A percentile compares a stretch with the other conserved stretches of the same genome.
phyloP scores from a whole-genome alignment of 2,329 filamentous ascomycete genomes.

The Trichophaea hybrida region DNA sequence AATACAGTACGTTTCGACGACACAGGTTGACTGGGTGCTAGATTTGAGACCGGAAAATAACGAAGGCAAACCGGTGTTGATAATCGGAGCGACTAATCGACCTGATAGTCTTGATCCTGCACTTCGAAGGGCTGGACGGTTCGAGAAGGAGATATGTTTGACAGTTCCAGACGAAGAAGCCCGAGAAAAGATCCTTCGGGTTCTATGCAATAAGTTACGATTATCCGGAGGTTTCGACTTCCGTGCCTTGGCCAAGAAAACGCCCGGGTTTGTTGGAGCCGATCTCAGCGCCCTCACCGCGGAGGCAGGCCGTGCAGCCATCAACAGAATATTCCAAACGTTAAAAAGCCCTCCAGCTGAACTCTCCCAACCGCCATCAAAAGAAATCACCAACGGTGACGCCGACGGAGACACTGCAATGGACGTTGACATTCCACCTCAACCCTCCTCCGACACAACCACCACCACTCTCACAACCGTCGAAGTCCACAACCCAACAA shows the following conservation, averaged over 20 bases:
- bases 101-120: constrained; percentile 75
- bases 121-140: constrained; percentile 57
- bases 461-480: constrained; percentile 28
- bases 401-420: constrained; percentile 1
- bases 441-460: constrained; percentile 21
- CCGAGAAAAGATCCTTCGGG: constrained; percentile 61
- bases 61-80: constrained; percentile 65
- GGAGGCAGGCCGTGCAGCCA: constrained; percentile 50
- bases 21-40: neutral
- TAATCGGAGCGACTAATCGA: constrained; percentile 79
- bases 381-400: neutral
- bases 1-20: neutral
- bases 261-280: constrained; percentile 83
- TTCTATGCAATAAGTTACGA: constrained; percentile 51
- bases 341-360: constrained; percentile 31
- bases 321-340: constrained; percentile 44
- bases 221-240: constrained; percentile 61
- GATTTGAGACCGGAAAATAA: constrained; percentile 56
- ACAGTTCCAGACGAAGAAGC: constrained; percentile 69
- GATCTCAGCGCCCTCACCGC: constrained; percentile 63
- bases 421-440: constrained; percentile 8
- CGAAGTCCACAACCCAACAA: constrained; percentile 7
- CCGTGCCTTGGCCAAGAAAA: constrained; percentile 58
- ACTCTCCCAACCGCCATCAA: neutral
- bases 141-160: constrained; percentile 74